Percentiles rank a stretch among this genome's conserved stretches.
Evolutionary conservation across 371 early-diverging fungal genomes (phyloP).

Genomic region (Mucor lusitanicus): DNA sequence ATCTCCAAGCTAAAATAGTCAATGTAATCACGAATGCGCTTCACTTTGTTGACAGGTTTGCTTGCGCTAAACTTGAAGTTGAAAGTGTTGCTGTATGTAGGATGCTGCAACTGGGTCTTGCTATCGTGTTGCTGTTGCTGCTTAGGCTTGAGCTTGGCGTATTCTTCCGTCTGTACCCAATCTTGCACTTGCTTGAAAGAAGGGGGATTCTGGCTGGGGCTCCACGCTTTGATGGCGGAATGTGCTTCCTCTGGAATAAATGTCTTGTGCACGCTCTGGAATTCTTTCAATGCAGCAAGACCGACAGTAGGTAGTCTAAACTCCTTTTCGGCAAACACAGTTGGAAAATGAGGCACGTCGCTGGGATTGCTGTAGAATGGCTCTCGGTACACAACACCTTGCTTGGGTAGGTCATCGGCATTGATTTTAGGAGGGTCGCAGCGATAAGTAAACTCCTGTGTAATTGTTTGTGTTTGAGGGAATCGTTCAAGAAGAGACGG

Average conservation of each 20-base stretch:
- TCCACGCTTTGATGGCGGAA: constrained; percentile 29
- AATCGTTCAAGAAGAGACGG: background rate
- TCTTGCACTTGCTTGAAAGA: constrained; percentile 16
- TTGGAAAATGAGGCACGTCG: constrained; percentile 54
- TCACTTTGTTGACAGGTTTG: constrained; percentile 30
- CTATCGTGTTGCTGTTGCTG: background rate
- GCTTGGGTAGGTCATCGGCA: background rate
- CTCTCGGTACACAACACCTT: constrained; percentile 46
- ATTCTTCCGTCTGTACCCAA: constrained; percentile 23
- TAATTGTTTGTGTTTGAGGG: background rate
- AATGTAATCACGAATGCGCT: constrained; percentile 26
- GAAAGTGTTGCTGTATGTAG: constrained; percentile 58
- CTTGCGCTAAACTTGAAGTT: constrained; percentile 59
- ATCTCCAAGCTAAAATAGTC: constrained; percentile 48
- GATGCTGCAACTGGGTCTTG: constrained; percentile 52
- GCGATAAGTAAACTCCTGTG: constrained; percentile 19
- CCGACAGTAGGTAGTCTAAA: constrained; percentile 43
- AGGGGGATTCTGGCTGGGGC: constrained; percentile 35
- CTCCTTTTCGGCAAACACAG: constrained; percentile 58
- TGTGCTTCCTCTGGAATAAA: background rate
- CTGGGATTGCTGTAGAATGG: constrained; percentile 65
- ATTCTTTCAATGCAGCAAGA: constrained; percentile 23
- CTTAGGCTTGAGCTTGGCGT: background rate
- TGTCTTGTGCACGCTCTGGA: background rate
- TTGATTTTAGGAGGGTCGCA: constrained; percentile 26